Evolutionary conservation across 2,329 filamentous ascomycete genomes (phyloP), one percentile per base, ranked within the genome.

Genomic region (Fusarium setosum): DNA sequence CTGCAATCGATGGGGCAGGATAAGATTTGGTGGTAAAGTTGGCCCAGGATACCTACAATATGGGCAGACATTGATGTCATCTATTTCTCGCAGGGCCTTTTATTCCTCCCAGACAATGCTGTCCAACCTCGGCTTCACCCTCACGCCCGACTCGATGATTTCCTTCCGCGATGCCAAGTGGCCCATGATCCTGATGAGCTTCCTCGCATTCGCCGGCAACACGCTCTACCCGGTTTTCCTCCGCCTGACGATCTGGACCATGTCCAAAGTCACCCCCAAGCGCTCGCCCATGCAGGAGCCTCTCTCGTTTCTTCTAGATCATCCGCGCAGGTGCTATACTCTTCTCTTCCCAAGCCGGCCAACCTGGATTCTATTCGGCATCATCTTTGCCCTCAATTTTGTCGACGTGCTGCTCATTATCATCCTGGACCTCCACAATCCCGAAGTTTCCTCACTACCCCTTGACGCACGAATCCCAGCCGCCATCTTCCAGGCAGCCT

Each of bases 261-360:
- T 85, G 72, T 83, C 77, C 48, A 86, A 83, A 62, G 37, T 83
- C 1, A 72, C 77, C 1, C 81, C 83, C 0, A 71, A 76, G 8
- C 55, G 74, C 49, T 71, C 78, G 0, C 59, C 72, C 2, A 81
- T 77, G 45, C 73, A 76, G 2, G 80, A 83, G 18, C 73, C 84
- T 0, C 75, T 89, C 1, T 72, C 77, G 1, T 90, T 89, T 61
- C 76, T 90, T 0, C 81, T 90, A 9, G 82, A 89, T 45, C 85
- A 90, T 71, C 88, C 88, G 0, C 81, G 88, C 21, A 78, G 88
- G 13, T 89, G 86, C 68, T 90, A 87, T 67, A 89, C 86, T 1
- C 81, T 88, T 5, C 80, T 90, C 4, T 90, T 90, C 68, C 88
- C 87, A 0, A 80, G 82, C 26, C 73, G 75, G n/a, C 82, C 86